Conservation (phyloP, 2,329 filamentous ascomycete species). For the Helotiales sp. region DNA sequence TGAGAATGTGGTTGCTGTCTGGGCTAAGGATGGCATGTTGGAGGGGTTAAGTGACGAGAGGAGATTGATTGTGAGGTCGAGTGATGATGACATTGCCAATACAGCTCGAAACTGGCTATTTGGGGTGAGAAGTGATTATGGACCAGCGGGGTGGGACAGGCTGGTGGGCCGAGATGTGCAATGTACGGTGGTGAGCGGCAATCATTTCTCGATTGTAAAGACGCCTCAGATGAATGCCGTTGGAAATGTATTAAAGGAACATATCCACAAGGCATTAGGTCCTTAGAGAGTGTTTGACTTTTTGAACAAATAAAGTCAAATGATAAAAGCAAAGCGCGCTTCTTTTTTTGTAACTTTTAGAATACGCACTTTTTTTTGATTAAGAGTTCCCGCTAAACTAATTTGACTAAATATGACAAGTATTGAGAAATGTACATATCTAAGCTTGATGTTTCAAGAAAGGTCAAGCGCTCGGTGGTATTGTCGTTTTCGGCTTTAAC, state of each 20-base stretch:
- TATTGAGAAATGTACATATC: too few species aligned
- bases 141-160: background rate
- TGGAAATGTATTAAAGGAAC: background rate
- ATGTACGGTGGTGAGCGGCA: background rate
- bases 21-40: background rate
- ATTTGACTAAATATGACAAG: too few species aligned
- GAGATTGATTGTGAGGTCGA: background rate
- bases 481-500: too few species aligned
- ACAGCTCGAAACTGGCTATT: background rate
- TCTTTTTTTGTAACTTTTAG: too few species aligned
- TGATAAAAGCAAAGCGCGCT: too few species aligned
- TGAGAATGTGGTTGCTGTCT: slow-evolving; percentile 3
- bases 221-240: background rate
- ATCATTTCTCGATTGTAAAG: background rate
- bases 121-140: slow-evolving; percentile 1
- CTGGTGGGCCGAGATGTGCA: background rate
- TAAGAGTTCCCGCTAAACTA: too few species aligned
- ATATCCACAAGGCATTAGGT: background rate
- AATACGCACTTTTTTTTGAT: too few species aligned
- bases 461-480: too few species aligned
- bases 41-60: background rate
- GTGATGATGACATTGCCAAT: background rate
- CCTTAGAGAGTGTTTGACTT: too few species aligned
- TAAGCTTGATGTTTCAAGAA: too few species aligned
- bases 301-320: too few species aligned